Evolutionary conservation across 176 grass and related monocot species (phyloP), one percentile per base, ranked within the genome.

Genomic region (Carex myosuroides): DNA sequence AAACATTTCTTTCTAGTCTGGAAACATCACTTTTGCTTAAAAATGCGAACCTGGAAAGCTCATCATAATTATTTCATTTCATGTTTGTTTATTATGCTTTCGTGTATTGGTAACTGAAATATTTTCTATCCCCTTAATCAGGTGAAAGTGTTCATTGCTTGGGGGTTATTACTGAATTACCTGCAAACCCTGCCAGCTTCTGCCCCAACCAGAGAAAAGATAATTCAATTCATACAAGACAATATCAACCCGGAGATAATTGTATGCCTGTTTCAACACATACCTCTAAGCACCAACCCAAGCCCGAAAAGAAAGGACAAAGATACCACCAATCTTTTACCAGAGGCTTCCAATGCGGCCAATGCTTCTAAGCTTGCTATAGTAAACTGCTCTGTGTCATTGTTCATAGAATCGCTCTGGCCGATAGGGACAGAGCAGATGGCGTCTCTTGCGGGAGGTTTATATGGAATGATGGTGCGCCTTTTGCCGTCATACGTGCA

Each of bases 381-480:
- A 79, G 44, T 73, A 62, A 88, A 89, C 35, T 90, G 86, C 69
- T 94, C 92, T 5, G n/a, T 94, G 64, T 75, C 77, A n/a, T 86
- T 86, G 46, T 94, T 87, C 59, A 58, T 98, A 41, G 86, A 98
- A 67, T 93, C 91, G 17, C 91, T 98, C 88, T 94, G 88, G 88
- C 89, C 95, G 20, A 68, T 91, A 67, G 91, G 86, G 14, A 90
- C 75, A 21, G 64, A 72, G 79, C 84, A 91, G 81, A 91, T 98
- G 91, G 89, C 92, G 35, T 92, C 95, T 74, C 86, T 94, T 79
- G 92, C 95, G 60, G 91, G 95, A 16, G 85, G 89, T 82, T 80
- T 94, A 37, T 98, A 98, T 41, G 95, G 92, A 79, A 93, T 93
- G 89, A 98, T 98, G 86, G 92, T 94, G 88, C 94, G 83, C 39